These are phyloP conservation scores for Nitzschia palea DNA, from an alignment of 108 stramenopile species.

Conservation along the genomic window DNA sequence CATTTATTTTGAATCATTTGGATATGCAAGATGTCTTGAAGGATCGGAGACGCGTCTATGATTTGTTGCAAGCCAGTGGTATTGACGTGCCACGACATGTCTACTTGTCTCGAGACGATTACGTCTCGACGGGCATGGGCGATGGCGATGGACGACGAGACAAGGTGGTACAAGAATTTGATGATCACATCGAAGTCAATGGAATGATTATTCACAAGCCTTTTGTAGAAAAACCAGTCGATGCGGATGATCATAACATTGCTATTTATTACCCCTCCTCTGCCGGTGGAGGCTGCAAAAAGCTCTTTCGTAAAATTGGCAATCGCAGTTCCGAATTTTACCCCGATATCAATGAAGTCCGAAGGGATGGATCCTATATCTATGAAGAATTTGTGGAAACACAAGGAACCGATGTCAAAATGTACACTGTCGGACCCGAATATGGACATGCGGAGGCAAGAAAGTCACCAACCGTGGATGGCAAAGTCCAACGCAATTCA, in stretches of 20 bases:
- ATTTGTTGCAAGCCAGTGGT: slow-evolving; percentile 82
- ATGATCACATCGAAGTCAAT: slow-evolving; percentile 95
- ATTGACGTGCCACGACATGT: slow-evolving; percentile 96
- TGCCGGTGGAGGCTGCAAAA: slow-evolving; percentile 97
- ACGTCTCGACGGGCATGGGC: slow-evolving; percentile 60
- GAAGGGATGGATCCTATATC: slow-evolving; percentile 91
- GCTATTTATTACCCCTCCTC: slow-evolving; percentile 94
- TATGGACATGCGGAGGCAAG: slow-evolving; percentile 99
- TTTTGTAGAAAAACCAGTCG: slow-evolving; percentile 98
- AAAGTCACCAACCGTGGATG: slow-evolving; percentile 96
- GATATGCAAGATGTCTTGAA: slow-evolving; percentile 83
- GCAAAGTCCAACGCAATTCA: slow-evolving; percentile 92
- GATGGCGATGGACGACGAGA: slow-evolving; percentile 58
- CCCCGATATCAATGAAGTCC: slow-evolving; percentile 89
- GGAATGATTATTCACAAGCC: slow-evolving; percentile 95
- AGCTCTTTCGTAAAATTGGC: slow-evolving; percentile 95
- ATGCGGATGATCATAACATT: slow-evolving; percentile 99
- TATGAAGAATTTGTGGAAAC: slow-evolving; percentile 98
- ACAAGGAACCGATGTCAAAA: slow-evolving; percentile 98
- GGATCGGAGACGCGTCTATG: slow-evolving; percentile 93
- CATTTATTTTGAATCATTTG: slow-evolving; percentile 93
- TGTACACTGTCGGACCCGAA: slow-evolving; percentile 97
- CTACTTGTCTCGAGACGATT: slow-evolving; percentile 85
- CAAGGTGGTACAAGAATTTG: slow-evolving; percentile 77
- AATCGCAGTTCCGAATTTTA: slow-evolving; percentile 91